Percentiles rank a stretch among this genome's conserved stretches.
phyloP scores from a whole-genome alignment of 228 moss, liverwort and hornwort species.

The Sphagnum fallax region DNA sequence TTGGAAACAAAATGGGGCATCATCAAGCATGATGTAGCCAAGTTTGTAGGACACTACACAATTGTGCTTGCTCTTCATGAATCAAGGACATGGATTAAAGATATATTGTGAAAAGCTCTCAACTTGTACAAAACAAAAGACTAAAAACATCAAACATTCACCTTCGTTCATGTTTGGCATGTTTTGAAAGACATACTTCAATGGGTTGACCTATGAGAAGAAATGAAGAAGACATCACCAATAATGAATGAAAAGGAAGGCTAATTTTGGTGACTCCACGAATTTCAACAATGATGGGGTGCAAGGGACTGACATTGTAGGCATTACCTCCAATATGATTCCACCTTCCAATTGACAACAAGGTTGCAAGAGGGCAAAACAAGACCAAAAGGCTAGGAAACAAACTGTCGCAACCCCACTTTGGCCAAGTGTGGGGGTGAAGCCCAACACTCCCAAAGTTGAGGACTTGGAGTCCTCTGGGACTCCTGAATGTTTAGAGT shows the following conservation, averaged over 20 bases:
- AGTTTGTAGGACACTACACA: neutral
- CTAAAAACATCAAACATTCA: neutral
- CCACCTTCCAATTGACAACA: neutral
- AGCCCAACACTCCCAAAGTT: too few relatives aligned
- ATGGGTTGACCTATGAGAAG: neutral
- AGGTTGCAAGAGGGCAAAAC: neutral
- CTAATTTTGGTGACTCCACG: neutral
- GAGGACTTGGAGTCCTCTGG: too few relatives aligned
- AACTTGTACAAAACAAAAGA: conserved; percentile 2
- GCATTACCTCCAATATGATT: neutral
- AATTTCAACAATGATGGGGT: neutral
- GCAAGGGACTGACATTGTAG: neutral
- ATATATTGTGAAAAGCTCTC: neutral
- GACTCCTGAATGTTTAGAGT: too few relatives aligned
- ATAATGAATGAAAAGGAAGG: neutral
- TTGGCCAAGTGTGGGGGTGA: too few relatives aligned
- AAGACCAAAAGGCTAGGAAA: neutral
- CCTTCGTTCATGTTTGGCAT: neutral
- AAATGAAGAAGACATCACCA: neutral
- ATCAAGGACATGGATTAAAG: neutral
- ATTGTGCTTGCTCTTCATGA: neutral
- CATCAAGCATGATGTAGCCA: conserved; percentile 7
- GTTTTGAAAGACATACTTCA: neutral
- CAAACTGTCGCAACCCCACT: too few relatives aligned
- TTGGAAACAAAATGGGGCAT: conserved; percentile 7